A percentile compares a stretch with the other conserved stretches of the same genome.
Evolutionary conservation across 257 asterid species (phyloP).

Genomic region (Solanum etuberosum): DNA sequence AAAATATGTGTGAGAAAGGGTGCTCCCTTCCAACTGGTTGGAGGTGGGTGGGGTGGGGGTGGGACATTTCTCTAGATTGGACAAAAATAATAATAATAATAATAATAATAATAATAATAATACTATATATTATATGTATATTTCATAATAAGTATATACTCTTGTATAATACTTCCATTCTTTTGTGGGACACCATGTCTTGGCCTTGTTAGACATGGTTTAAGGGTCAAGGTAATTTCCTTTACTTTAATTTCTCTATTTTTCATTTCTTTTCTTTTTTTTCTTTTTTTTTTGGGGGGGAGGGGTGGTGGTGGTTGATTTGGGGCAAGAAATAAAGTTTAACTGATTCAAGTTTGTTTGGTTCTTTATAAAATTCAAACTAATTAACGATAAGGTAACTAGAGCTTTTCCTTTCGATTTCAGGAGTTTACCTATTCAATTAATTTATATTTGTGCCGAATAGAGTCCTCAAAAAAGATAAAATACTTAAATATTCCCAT

Average conservation of each 20-base stretch:
- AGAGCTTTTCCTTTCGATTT: too few species aligned
- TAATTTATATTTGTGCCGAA: too few species aligned
- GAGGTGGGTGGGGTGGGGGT: neutral
- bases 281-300: too few species aligned
- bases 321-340: neutral
- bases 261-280: neutral
- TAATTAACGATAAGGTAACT: too few species aligned
- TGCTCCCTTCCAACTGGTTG: neutral
- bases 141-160: neutral
- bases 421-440: too few species aligned
- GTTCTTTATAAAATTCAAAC: too few species aligned
- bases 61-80: neutral
- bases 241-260: neutral
- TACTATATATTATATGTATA: neutral
- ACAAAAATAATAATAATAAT: neutral
- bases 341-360: neutral
- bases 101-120: neutral
- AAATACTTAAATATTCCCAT: neutral
- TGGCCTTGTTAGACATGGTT: conserved; percentile 39
- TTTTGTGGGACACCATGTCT: conserved; percentile 32
- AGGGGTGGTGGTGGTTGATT: neutral
- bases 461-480: neutral
- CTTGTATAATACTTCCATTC: neutral
- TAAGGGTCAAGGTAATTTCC: neutral
- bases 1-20: neutral